Percentiles rank a stretch among this genome's conserved stretches.
These are phyloP conservation scores for Scheffersomyces amazonensis DNA, from an alignment of 805 yeast species.

Conservation along the genomic window DNA sequence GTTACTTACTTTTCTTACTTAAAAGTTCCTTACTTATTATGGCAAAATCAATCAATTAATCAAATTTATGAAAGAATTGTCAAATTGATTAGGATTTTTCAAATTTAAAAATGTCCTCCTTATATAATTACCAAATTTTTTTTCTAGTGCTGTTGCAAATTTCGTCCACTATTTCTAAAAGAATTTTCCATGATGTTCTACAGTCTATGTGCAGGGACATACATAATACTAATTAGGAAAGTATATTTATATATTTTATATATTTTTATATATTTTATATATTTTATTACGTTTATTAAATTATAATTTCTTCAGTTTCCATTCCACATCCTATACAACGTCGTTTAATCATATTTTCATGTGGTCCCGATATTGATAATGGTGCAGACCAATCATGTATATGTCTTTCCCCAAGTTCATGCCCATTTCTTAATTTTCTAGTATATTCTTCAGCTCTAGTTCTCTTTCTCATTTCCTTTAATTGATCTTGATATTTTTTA, in stretches of 20 bases:
- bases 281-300: slow-evolving; percentile 19
- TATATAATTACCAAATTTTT: neutral
- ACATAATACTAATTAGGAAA: neutral
- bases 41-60: no score
- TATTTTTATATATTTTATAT: no score
- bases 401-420: slow-evolving; percentile 57
- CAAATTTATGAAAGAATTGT: no score
- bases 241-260: no score
- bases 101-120: neutral
- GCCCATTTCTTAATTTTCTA: slow-evolving; percentile 59
- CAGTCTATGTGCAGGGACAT: neutral
- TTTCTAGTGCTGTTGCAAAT: neutral
- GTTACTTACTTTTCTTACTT: slow-evolving; percentile 10
- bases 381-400: slow-evolving; percentile 73
- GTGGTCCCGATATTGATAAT: slow-evolving; percentile 20
- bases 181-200: slow-evolving; percentile 15
- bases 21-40: no score
- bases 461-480: slow-evolving; percentile 84
- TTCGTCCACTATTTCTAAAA: slow-evolving; percentile 1
- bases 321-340: slow-evolving; percentile 81
- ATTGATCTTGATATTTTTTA: slow-evolving; percentile 70
- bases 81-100: neutral
- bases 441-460: slow-evolving; percentile 92
- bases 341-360: slow-evolving; percentile 40
- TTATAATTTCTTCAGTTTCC: slow-evolving; percentile 72